Percentiles rank a stretch among this genome's conserved stretches.
phyloP scores from a whole-genome alignment of 202 grass and related monocot genomes.

The Alloteropsis angusta region DNA sequence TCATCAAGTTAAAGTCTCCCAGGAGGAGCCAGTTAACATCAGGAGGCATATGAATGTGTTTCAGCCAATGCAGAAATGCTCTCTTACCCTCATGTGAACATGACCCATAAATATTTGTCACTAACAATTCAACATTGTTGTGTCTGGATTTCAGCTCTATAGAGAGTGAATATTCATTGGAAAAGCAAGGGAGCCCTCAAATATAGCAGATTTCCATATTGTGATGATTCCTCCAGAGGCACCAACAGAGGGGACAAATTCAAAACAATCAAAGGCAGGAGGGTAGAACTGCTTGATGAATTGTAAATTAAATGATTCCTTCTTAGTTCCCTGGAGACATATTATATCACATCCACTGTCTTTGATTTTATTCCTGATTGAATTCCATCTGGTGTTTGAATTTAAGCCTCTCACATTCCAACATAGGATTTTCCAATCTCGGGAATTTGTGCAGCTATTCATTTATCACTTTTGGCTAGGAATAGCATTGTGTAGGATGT shows the following conservation, averaged over 20 bases:
- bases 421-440: too few relatives aligned
- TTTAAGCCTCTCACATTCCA: too few relatives aligned
- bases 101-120: neutral
- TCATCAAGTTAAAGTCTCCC: neutral
- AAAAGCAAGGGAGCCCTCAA: accelerated
- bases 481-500: too few relatives aligned
- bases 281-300: neutral
- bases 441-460: too few relatives aligned
- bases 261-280: accelerated
- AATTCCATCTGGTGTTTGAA: too few relatives aligned
- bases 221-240: neutral
- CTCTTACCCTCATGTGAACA: neutral
- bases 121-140: neutral
- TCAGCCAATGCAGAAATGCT: neutral
- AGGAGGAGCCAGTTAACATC: neutral
- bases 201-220: neutral
- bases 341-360: neutral
- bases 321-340: neutral
- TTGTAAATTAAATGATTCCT: accelerated
- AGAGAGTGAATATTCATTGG: neutral
- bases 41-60: neutral
- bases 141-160: neutral
- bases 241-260: neutral
- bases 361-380: too few relatives aligned
- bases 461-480: too few relatives aligned